Evolutionary conservation across 805 yeast species (phyloP).

Genomic region (Yamadazyma scolyti): DNA sequence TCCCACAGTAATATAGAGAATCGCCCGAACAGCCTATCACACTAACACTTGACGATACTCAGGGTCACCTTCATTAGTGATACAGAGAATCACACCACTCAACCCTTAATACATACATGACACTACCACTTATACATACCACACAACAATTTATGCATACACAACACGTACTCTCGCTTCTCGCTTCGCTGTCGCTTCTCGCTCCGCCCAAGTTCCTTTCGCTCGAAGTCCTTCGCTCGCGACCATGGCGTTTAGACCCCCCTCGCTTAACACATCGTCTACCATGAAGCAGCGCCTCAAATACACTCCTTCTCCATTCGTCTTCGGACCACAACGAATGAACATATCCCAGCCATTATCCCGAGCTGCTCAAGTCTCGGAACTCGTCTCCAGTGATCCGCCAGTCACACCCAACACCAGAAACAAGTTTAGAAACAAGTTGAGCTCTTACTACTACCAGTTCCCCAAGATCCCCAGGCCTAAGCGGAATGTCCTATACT

Average conservation of each 20-base stretch:
- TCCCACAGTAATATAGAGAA: too few relatives aligned
- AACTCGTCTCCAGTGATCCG: conserved; percentile 20
- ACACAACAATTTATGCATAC: too few relatives aligned
- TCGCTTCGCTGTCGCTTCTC: too few relatives aligned
- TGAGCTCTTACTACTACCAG: conserved; percentile 28
- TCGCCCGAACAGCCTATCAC: too few relatives aligned
- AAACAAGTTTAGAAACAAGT: conserved; percentile 10
- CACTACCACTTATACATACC: too few relatives aligned
- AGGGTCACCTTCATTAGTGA: too few relatives aligned
- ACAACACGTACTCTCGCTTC: too few relatives aligned
- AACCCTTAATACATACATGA: too few relatives aligned
- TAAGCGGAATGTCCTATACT: conserved; percentile 49
- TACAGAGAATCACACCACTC: too few relatives aligned
- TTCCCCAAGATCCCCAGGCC: conserved; percentile 59
- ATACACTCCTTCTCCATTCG: conserved; percentile 22
- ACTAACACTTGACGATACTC: too few relatives aligned
- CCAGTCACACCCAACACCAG: conserved; percentile 12
- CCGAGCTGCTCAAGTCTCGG: conserved; percentile 37
- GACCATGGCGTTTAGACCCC: conserved; percentile 21
- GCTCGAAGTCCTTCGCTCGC: too few relatives aligned
- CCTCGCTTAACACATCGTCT: conserved; percentile 12
- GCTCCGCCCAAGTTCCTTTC: too few relatives aligned
- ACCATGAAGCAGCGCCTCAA: conserved; percentile 14
- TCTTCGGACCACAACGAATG: conserved; percentile 34
- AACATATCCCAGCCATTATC: conserved; percentile 40